These are phyloP conservation scores for Candida silvicultrix DNA, from an alignment of 805 yeast species.

Conservation along the genomic window DNA sequence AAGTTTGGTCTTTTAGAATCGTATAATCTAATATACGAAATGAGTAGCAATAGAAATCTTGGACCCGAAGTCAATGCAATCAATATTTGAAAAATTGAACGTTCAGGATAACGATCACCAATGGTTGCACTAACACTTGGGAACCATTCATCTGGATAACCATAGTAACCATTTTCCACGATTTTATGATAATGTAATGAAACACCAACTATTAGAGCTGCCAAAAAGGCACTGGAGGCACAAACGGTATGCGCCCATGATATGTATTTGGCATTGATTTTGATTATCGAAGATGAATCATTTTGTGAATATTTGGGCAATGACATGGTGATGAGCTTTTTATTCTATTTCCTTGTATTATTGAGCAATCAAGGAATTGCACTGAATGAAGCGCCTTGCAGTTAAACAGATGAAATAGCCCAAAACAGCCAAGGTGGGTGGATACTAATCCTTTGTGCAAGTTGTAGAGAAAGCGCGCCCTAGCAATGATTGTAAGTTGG, in stretches of 20 bases:
- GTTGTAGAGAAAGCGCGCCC: too few relatives aligned
- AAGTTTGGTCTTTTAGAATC: constrained; percentile 22
- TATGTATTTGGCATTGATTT: constrained; percentile 57
- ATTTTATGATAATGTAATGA: constrained; percentile 81
- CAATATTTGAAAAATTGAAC: constrained; percentile 84
- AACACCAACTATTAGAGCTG: constrained; percentile 71
- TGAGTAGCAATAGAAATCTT: constrained; percentile 57
- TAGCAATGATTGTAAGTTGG: too few relatives aligned
- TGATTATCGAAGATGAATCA: constrained; percentile 14
- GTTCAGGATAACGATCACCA: constrained; percentile 95
- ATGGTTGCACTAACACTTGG: constrained; percentile 96
- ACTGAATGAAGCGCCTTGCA: too few relatives aligned
- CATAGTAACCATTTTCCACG: constrained; percentile 77
- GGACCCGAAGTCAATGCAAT: constrained; percentile 95
- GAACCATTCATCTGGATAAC: constrained; percentile 98
- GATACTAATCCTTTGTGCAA: too few relatives aligned
- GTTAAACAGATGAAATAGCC: too few relatives aligned
- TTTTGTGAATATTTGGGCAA: neutral
- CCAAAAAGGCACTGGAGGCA: constrained; percentile 68
- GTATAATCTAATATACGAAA: constrained; percentile 45
- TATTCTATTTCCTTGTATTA: too few relatives aligned
- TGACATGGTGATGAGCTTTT: neutral
- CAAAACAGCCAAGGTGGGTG: too few relatives aligned
- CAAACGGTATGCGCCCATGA: constrained; percentile 68
- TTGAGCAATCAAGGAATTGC: too few relatives aligned